Evolutionary conservation across 2,329 filamentous ascomycete species (phyloP), one percentile per base, ranked within the genome.

Genomic region (Hypoxylon sp.): DNA sequence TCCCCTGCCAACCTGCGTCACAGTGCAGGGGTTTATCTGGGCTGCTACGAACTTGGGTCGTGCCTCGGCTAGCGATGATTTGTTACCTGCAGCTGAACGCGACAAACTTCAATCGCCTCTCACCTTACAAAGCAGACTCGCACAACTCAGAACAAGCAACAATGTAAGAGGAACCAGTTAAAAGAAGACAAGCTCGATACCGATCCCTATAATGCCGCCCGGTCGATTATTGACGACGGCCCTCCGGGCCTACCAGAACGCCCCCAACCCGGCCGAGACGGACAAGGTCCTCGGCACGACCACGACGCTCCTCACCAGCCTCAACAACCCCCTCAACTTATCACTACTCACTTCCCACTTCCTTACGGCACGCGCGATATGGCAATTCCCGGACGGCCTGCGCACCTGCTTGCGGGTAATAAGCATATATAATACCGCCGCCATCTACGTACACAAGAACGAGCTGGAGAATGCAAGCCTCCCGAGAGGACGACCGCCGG

Each of bases 311-410:
- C 80, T 93, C 52, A 83, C 86, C 13, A 84, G 83, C 45, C 84
- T 92, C 48, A 86, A 85, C 60, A 92, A 92, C 69, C 89, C 89
- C 11, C 82, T 90, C 54, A 93, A 93, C 72, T 80, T 92, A 67
- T 84, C 86, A 35, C 80, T 92, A 10, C 80, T 92, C 50, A 89
- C 88, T 0, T 88, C 87, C 21, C 88, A 92, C 64, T 80, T 92
- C 4, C 81, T 92, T 41, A 84, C 83, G 1, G 87, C 89, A 0
- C 88, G 88, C 2, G 87, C 89, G 7, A 81, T 92, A 73, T 93
- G 89, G 89, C 74, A 77, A 55, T 75, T 79, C 69, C 82, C 82
- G 8, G 81, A 88, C 53, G 85, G 83, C 7, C 77, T 91, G 29
- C 81, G 80, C 11, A 85, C 83, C 2, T 87, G 86, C 58, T 80